These are phyloP conservation scores for Lepidium aucheri DNA, from an alignment of 345 rosid genomes.

Conservation along the genomic window DNA sequence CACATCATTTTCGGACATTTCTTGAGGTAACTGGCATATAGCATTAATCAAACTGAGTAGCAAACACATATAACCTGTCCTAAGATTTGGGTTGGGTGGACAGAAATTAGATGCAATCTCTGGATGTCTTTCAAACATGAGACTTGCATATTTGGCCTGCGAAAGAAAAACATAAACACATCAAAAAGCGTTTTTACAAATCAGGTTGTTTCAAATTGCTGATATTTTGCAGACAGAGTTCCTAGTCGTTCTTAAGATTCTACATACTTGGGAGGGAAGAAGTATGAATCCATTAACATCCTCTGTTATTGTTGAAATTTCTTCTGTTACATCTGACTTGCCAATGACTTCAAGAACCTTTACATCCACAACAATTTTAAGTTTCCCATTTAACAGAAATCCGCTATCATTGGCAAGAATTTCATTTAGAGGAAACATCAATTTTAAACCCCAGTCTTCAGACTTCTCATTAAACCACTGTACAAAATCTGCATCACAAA, in stretches of 20 bases:
- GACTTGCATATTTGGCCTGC: neutral
- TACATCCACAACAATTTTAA: conserved; percentile 60
- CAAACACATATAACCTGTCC: neutral
- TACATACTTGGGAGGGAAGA: neutral
- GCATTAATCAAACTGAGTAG: conserved; percentile 1
- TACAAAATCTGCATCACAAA: neutral
- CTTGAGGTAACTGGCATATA: neutral
- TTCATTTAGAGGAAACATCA: neutral
- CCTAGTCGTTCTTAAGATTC: neutral
- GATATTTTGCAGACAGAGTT: neutral
- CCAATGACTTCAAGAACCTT: conserved; percentile 14
- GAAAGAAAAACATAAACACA: neutral
- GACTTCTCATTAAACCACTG: neutral
- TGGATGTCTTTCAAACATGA: neutral
- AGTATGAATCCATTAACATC: neutral
- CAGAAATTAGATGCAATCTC: neutral
- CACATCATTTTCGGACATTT: neutral
- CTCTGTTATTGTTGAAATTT: neutral
- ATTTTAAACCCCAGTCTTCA: neutral
- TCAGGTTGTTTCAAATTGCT: neutral
- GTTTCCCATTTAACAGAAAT: conserved; percentile 45
- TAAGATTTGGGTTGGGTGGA: neutral
- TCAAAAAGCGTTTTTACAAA: neutral
- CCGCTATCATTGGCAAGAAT: neutral
- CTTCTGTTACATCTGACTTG: conserved; percentile 6